Base-by-base conservation (phyloP, 169 alveolate genomes). In the Eimeria sp. region DNA sequence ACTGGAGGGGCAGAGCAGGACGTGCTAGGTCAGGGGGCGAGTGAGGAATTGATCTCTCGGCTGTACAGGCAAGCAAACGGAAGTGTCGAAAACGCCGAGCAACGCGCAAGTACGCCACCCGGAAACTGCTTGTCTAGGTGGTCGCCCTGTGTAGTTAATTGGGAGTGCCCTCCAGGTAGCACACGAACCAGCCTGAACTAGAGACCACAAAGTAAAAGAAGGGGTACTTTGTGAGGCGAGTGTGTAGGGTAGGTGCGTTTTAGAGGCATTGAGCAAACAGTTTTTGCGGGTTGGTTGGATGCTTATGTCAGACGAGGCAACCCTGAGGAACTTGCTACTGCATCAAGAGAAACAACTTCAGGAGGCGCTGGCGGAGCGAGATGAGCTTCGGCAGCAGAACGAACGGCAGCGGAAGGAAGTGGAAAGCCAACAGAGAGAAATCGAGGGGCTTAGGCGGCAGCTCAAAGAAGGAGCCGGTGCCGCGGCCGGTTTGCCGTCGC, bases 271-370 rank as follows among this genome's bases (percentile, higher is more conserved):
- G 14, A 70, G 10, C 34, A 4, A 40, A 6, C 70, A 25, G 58
- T 61, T 11, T 43, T 20, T 20, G 82, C 40, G 25, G 43, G 47
- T 3, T 43, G 91, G 20, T 30, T 22, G 78, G 47, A 13, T 45
- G 43, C 45, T 14, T 61, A 47, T 13, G 27, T 1, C 82, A 87
- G 93, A 34, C 43, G 93, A 87, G 27, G 93, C 93, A 47, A 87
- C 93, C 1, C 75, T 92, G 86, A 61, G 80, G 58, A 92, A 92
- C 40, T 63, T 92, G 89, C 27, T 92, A 87, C 89, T 54, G 76
- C 87, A 92, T 58, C 90, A 84, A 22, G 96, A 92, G 92, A 92
- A 76, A 87, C 78, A 87, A 65, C 47, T 87, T 9, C 93, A 87
- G 65, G 96, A 92, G 73, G 73, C 82, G 2, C 54, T 87, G 93